These are phyloP conservation scores for Macrolepiota albuminosa DNA, from an alignment of 768 basidiomycete species.

Conservation along the genomic window DNA sequence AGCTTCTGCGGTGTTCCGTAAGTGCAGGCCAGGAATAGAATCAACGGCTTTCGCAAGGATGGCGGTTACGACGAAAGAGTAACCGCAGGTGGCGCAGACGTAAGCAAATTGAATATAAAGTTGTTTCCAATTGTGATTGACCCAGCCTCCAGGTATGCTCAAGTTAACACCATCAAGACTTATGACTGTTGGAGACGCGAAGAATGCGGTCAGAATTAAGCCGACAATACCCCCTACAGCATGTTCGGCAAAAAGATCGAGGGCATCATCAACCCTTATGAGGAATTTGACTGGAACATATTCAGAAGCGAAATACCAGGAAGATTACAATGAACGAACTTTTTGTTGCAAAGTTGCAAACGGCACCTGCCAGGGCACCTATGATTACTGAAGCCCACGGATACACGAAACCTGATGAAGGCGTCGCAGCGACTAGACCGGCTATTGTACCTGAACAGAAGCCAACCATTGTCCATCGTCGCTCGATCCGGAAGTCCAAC, in stretches of 20 bases:
- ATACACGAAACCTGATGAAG: constrained; percentile 77
- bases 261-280: constrained; percentile 76
- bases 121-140: constrained; percentile 75
- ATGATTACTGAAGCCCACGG: constrained; percentile 75
- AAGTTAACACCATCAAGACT: constrained; percentile 64
- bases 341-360: constrained; percentile 84
- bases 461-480: constrained; percentile 86
- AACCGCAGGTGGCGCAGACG: constrained; percentile 50
- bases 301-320: background rate
- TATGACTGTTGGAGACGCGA: constrained; percentile 62
- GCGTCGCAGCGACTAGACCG: constrained; percentile 85
- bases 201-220: constrained; percentile 66
- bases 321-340: constrained; percentile 32
- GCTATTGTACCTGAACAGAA: constrained; percentile 93
- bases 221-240: constrained; percentile 82
- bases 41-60: constrained; percentile 54
- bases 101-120: constrained; percentile 75
- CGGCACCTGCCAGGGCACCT: constrained; percentile 65
- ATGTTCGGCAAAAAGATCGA: constrained; percentile 92
- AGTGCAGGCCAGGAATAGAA: constrained; percentile 50
- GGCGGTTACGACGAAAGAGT: constrained; percentile 60
- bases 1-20: constrained; percentile 49
- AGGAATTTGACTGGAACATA: constrained; percentile 55
- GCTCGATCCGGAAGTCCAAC: constrained; percentile 73
- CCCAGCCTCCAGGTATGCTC: constrained; percentile 56